Percentiles rank a stretch among this genome's conserved stretches.
These are phyloP conservation scores for Alloteropsis semialata DNA, from an alignment of 176 grass and related monocot species.

Conservation along the genomic window DNA sequence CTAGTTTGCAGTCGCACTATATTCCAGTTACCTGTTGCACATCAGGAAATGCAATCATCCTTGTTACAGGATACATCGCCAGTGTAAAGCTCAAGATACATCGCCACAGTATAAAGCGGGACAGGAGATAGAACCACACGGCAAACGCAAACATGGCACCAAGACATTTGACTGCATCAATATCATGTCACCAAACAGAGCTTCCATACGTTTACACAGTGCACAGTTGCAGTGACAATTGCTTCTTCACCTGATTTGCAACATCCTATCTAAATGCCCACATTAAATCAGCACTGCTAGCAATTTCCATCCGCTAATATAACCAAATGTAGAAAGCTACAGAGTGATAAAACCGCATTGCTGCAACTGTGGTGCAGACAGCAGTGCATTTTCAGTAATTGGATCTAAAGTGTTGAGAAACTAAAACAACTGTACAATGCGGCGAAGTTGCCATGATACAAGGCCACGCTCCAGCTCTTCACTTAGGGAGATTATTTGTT, in stretches of 20 bases:
- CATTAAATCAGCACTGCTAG: constrained; percentile 17
- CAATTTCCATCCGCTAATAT: constrained; percentile 22
- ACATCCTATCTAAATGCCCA: background rate
- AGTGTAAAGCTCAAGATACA: too few relatives aligned
- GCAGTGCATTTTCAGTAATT: constrained; percentile 14
- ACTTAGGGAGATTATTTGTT: constrained; percentile 40
- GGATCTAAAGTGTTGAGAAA: constrained; percentile 14
- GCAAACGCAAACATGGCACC: background rate
- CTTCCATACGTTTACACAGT: background rate
- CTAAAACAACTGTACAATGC: constrained; percentile 43
- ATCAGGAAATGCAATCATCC: too few relatives aligned
- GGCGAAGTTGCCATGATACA: constrained; percentile 42
- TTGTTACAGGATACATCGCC: too few relatives aligned
- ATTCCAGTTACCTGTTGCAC: too few relatives aligned
- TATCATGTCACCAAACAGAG: background rate
- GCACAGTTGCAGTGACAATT: background rate
- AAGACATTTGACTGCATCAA: background rate
- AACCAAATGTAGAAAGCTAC: background rate
- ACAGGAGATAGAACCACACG: background rate
- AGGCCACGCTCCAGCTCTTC: constrained; percentile 20
- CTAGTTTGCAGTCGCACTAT: too few relatives aligned
- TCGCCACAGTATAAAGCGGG: too few relatives aligned
- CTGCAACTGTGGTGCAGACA: constrained; percentile 21
- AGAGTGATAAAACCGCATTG: background rate
- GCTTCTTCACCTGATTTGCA: constrained; percentile 5